phyloP scores from a whole-genome alignment of 164 flowering plant species.

The Stephania yunnanensis region DNA sequence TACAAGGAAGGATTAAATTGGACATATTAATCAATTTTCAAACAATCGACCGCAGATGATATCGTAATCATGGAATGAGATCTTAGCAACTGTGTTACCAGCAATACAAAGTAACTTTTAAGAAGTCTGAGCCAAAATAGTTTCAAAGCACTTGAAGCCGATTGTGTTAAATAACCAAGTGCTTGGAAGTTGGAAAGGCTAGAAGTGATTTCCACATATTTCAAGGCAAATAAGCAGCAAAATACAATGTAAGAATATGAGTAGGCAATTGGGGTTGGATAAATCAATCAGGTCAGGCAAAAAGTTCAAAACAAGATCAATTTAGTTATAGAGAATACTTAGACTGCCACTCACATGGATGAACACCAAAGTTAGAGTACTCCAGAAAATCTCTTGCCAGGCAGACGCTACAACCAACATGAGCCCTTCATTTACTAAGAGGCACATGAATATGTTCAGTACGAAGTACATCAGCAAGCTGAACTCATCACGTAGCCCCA shows the following conservation, averaged over 20 bases:
- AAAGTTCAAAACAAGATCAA: background rate
- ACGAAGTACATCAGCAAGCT: slow-evolving; percentile 94
- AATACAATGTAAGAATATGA: background rate
- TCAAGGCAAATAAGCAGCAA: background rate
- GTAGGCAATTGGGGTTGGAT: background rate
- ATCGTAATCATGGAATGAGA: background rate
- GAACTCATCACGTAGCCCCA: slow-evolving; percentile 82
- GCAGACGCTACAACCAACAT: slow-evolving; percentile 59
- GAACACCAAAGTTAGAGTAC: slow-evolving; percentile 52
- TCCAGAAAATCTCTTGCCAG: slow-evolving; percentile 62
- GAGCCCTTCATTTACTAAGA: slow-evolving; percentile 85
- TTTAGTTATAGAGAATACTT: background rate
- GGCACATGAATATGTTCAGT: slow-evolving; percentile 83
- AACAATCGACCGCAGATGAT: background rate
- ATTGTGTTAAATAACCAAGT: background rate
- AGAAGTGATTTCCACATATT: background rate
- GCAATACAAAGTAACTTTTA: background rate
- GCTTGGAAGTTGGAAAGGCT: background rate
- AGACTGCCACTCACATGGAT: slow-evolving; percentile 55
- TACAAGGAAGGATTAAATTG: background rate
- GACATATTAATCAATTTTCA: background rate
- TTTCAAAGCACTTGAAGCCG: background rate
- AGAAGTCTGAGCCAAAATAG: background rate
- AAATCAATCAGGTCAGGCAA: background rate
- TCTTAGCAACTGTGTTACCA: background rate